A percentile compares a stretch with the other conserved stretches of the same genome.
Evolutionary conservation across 345 rosid species (phyloP).

Genomic region (Hevea brasiliensis): DNA sequence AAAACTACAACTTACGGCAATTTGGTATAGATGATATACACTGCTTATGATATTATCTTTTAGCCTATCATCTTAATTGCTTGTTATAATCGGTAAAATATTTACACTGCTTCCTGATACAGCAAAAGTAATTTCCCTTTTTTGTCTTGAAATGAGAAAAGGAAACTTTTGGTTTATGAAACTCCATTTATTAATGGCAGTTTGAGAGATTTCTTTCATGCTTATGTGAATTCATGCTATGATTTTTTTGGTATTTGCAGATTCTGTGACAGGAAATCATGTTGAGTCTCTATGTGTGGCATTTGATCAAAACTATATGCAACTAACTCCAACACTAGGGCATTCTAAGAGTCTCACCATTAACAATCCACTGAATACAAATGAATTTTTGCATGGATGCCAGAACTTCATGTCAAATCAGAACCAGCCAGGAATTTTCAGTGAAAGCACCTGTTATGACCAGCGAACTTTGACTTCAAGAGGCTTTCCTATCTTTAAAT

Average conservation of each 20-base stretch:
- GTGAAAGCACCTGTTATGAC: slow-evolving; percentile 19
- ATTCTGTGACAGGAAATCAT: slow-evolving; percentile 24
- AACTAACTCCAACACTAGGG: slow-evolving; percentile 31
- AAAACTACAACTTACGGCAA: slow-evolving; percentile 29
- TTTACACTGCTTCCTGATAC: neutral
- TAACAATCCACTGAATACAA: slow-evolving; percentile 24
- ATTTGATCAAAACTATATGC: slow-evolving; percentile 17
- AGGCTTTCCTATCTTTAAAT: slow-evolving; percentile 19
- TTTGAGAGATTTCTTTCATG: neutral
- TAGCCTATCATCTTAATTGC: neutral
- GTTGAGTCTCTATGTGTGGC: slow-evolving; percentile 26
- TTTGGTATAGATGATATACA: slow-evolving; percentile 31
- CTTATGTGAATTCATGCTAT: neutral
- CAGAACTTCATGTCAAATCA: slow-evolving; percentile 21
- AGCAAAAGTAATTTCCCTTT: neutral
- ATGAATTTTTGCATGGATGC: slow-evolving; percentile 27
- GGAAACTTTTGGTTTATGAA: neutral
- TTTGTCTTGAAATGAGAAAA: slow-evolving; percentile 3
- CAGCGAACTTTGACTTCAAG: slow-evolving; percentile 19
- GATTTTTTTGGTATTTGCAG: slow-evolving; percentile 26
- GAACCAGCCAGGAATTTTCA: slow-evolving; percentile 15
- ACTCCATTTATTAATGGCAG: neutral
- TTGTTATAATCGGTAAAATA: neutral
- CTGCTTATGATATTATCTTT: neutral
- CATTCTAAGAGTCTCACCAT: slow-evolving; percentile 24